A percentile compares a stretch with the other conserved stretches of the same genome.
These are phyloP conservation scores for Rhodotorula sp. DNA, from an alignment of 1,284 basidiomycete genomes.

Conservation along the genomic window DNA sequence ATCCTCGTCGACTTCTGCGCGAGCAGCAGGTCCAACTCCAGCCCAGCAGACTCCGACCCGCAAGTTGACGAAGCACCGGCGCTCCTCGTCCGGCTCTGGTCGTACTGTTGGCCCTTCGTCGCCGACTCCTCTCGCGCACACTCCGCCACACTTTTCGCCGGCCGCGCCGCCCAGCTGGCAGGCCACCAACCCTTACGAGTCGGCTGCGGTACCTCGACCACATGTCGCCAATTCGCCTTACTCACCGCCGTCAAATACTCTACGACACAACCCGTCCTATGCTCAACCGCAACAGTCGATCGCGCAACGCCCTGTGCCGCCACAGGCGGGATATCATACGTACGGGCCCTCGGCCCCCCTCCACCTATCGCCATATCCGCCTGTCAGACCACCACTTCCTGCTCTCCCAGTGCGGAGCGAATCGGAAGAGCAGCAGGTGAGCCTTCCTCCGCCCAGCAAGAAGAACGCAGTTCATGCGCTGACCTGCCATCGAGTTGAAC, in stretches of 20 bases:
- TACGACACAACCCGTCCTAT: too few relatives aligned
- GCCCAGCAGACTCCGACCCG: neutral
- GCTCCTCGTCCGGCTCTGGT: neutral
- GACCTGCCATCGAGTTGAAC: neutral
- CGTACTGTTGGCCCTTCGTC: neutral
- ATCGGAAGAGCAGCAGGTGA: constrained; percentile 6
- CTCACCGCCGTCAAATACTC: too few relatives aligned
- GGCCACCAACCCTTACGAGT: too few relatives aligned
- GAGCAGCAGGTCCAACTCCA: too few relatives aligned
- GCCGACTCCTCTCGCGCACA: neutral
- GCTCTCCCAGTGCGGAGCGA: neutral
- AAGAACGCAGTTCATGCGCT: neutral
- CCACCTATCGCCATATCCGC: neutral
- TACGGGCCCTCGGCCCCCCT: neutral
- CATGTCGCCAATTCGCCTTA: too few relatives aligned
- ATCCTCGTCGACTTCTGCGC: too few relatives aligned
- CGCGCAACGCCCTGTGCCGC: too few relatives aligned
- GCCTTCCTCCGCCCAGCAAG: neutral
- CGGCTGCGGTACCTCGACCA: too few relatives aligned
- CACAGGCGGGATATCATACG: too few relatives aligned
- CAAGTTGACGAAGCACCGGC: neutral
- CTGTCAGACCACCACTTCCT: neutral
- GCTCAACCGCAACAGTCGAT: too few relatives aligned
- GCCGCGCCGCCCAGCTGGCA: too few relatives aligned
- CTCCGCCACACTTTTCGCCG: too few relatives aligned